Evolutionary conservation across 202 grass and related monocot species (phyloP).

Genomic region (Setaria italica): DNA sequence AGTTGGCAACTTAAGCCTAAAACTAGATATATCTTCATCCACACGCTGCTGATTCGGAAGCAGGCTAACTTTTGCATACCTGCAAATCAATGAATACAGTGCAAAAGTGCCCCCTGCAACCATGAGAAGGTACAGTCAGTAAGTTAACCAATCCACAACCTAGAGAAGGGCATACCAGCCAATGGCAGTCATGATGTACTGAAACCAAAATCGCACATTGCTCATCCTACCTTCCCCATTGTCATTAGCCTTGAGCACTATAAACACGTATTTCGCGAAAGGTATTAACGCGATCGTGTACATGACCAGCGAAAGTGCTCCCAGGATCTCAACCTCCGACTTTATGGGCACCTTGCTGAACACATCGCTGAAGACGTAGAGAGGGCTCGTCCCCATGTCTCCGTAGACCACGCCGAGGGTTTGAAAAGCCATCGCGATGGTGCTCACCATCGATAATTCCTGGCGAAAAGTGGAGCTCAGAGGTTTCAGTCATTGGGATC

Average conservation of each 20-base stretch:
- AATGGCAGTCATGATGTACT: conserved; percentile 9
- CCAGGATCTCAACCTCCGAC: conserved; percentile 84
- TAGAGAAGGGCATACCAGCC: not conserved
- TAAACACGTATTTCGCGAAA: conserved; percentile 89
- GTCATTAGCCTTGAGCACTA: conserved; percentile 97
- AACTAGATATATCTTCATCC: conserved; percentile 91
- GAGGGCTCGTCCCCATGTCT: conserved; percentile 96
- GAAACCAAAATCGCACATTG: conserved; percentile 16
- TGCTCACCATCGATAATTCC: conserved; percentile 73
- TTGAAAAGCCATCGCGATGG: conserved; percentile 85
- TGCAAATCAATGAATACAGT: conserved; percentile 91
- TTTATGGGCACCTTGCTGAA: conserved; percentile 98
- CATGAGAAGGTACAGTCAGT: not conserved
- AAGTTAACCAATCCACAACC: conserved; percentile 1
- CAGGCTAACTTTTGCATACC: conserved; percentile 92
- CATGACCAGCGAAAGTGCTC: conserved; percentile 90
- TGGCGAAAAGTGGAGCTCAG: conserved; percentile 44
- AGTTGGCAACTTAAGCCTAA: conserved; percentile 85
- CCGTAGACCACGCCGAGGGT: conserved; percentile 96
- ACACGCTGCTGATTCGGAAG: conserved; percentile 91
- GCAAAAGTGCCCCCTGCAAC: conserved; percentile 93
- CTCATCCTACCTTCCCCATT: conserved; percentile 76
- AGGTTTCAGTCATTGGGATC: conserved; percentile 29
- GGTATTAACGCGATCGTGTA: conserved; percentile 94
- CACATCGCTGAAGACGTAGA: conserved; percentile 96